Conservation (phyloP, 1,284 basidiomycete genomes). For the Thelephora terrestris region DNA sequence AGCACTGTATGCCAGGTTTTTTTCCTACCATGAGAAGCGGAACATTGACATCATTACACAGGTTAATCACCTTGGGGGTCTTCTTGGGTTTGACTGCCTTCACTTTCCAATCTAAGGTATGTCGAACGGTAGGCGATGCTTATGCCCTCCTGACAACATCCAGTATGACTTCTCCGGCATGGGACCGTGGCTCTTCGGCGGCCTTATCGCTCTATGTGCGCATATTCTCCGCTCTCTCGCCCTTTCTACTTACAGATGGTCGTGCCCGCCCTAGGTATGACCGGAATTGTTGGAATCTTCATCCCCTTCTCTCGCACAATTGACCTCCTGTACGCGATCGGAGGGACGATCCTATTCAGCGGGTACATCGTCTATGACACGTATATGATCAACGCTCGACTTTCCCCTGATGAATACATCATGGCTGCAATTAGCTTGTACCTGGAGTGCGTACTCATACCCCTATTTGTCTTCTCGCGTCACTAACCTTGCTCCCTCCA, state of each 20-base stretch:
- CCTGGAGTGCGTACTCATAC: conserved; percentile 52
- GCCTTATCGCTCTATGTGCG: conserved; percentile 61
- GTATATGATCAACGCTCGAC: conserved; percentile 67
- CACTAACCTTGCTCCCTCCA: background rate
- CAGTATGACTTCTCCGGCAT: conserved; percentile 84
- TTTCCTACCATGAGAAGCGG: background rate
- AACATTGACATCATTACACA: conserved; percentile 20
- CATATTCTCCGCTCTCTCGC: conserved; percentile 2
- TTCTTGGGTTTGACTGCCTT: conserved; percentile 84
- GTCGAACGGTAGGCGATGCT: conserved; percentile 3
- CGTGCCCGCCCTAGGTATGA: conserved; percentile 42
- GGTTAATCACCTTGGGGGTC: conserved; percentile 76
- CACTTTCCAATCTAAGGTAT: conserved; percentile 74
- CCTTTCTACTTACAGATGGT: conserved; percentile 5
- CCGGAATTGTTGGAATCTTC: conserved; percentile 69
- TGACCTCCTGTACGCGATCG: conserved; percentile 70
- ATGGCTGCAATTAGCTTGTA: conserved; percentile 81
- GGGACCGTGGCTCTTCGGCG: conserved; percentile 77
- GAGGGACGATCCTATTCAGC: conserved; percentile 76
- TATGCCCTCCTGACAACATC: conserved; percentile 5
- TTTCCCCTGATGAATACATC: conserved; percentile 85
- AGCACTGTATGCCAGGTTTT: conserved; percentile 49
- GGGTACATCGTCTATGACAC: conserved; percentile 84
- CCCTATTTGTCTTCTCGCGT: conserved; percentile 21
- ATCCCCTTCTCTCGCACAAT: conserved; percentile 69